phyloP scores from a whole-genome alignment of 2,329 filamentous ascomycete genomes.

The Polychaeton citri region DNA sequence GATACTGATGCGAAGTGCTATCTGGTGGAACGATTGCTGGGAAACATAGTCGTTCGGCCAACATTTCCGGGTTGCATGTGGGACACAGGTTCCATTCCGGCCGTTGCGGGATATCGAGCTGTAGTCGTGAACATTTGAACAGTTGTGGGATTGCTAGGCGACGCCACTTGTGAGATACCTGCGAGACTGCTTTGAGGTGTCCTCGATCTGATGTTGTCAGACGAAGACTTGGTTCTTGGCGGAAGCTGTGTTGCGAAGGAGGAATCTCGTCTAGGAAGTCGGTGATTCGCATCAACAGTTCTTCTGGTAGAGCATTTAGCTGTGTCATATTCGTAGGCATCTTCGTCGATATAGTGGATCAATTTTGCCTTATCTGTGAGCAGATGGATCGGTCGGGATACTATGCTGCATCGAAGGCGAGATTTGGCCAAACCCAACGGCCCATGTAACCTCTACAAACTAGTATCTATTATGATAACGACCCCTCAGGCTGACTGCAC shows the following conservation, averaged over 20 bases:
- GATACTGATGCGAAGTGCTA: conserved; percentile 3
- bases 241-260: conserved; percentile 36
- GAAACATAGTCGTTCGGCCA: neutral
- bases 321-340: neutral
- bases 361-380: too few relatives aligned
- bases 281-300: conserved; percentile 47
- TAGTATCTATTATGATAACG: too few relatives aligned
- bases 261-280: conserved; percentile 36
- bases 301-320: conserved; percentile 40
- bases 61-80: neutral
- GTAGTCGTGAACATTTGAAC: conserved; percentile 40
- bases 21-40: neutral
- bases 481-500: too few relatives aligned
- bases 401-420: too few relatives aligned
- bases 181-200: conserved; percentile 44
- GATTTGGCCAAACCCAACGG: too few relatives aligned
- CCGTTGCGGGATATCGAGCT: conserved; percentile 16
- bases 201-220: conserved; percentile 26
- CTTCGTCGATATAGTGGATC: too few relatives aligned
- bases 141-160: conserved; percentile 39
- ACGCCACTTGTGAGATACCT: conserved; percentile 42
- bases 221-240: conserved; percentile 34
- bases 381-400: too few relatives aligned
- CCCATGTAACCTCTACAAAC: too few relatives aligned
- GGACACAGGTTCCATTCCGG: conserved; percentile 4